A percentile compares a stretch with the other conserved stretches of the same genome.
phyloP scores from a whole-genome alignment of 768 basidiomycete genomes.

The Neoboletus brunneissimus region DNA sequence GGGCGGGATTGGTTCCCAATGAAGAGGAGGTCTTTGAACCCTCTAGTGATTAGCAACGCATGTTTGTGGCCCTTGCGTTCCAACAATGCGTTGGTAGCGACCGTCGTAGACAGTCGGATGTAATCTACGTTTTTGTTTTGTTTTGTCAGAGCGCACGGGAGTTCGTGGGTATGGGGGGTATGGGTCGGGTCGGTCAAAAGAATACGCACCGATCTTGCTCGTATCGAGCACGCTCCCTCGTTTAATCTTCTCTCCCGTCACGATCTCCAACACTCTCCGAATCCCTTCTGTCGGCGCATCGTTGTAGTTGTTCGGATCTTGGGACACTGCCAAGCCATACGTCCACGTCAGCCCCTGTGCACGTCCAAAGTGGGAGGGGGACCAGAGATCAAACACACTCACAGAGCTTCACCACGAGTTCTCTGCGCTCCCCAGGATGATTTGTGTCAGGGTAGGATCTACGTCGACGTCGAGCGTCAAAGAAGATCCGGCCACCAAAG shows the following conservation, averaged over 20 bases:
- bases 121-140: conserved; percentile 57
- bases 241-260: conserved; percentile 65
- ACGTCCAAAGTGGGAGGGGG: neutral
- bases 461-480: neutral
- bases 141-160: neutral
- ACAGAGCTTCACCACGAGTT: conserved; percentile 89
- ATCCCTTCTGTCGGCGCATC: conserved; percentile 97
- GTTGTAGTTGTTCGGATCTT: conserved; percentile 81
- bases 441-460: conserved; percentile 77
- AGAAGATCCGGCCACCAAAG: neutral
- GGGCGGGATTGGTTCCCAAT: conserved; percentile 97
- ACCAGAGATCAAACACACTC: conserved; percentile 26
- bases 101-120: conserved; percentile 89
- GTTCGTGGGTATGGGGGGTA: too few relatives aligned
- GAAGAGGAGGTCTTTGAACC: conserved; percentile 86
- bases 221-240: conserved; percentile 68
- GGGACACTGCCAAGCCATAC: conserved; percentile 66
- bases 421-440: conserved; percentile 57
- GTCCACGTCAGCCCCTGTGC: neutral
- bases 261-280: conserved; percentile 76
- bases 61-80: conserved; percentile 94
- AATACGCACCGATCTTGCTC: conserved; percentile 67
- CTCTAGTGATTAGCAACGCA: conserved; percentile 86
- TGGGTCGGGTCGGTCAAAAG: neutral
- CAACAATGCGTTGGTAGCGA: conserved; percentile 93